Base-by-base conservation (phyloP, 2,329 filamentous ascomycete genomes). In the Fusarium concolor region DNA sequence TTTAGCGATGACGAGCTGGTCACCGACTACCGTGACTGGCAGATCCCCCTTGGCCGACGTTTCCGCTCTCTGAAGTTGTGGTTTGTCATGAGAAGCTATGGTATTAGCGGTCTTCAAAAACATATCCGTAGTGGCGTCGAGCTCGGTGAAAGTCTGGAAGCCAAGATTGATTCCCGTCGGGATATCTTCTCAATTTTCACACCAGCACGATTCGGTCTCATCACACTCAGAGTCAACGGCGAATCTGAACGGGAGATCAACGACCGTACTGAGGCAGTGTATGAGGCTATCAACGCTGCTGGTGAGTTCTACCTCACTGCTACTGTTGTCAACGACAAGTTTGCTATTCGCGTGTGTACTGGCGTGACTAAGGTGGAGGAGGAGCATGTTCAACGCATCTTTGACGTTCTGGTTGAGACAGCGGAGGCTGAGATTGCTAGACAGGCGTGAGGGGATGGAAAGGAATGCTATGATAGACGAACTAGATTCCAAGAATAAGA, bases 1-100 rank as follows among this genome's bases (percentile, higher is more conserved):
- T 93, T 90, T 81, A 92, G 91, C 5, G 93, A 96, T 72, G 87
- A 86, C 37, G 94, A 93, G 0, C 85, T 95, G 3, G 95, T 97
- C 2, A 97, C 93, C 24, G 95, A 98, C 79, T 97, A 97, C 82
- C 89, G 95, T 45, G 94, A 98, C 83, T 98, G 95, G 95, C 94
- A 97, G 81, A 96, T 98, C 74, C 94, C 95, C 0, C 89, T 98
- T 0, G 95, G 95, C 10, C 86, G 95, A 4, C 86, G 95, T 17
- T 98, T 98, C 85, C 87, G 95, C 62, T 89, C 91, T 4, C 81
- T 98, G 59, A 98, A 98, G 82, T 90, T 97, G 67, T 98, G 95
- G 95, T 97, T 97, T 76, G 94, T 98, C 10, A 82, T 97, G 73
- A 86, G 95, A 43, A 90, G 87, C 42, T 97, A 94, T 76, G 95